Evolutionary conservation across 148 eudicot species (phyloP).

Genomic region (Polygonum maritimum): DNA sequence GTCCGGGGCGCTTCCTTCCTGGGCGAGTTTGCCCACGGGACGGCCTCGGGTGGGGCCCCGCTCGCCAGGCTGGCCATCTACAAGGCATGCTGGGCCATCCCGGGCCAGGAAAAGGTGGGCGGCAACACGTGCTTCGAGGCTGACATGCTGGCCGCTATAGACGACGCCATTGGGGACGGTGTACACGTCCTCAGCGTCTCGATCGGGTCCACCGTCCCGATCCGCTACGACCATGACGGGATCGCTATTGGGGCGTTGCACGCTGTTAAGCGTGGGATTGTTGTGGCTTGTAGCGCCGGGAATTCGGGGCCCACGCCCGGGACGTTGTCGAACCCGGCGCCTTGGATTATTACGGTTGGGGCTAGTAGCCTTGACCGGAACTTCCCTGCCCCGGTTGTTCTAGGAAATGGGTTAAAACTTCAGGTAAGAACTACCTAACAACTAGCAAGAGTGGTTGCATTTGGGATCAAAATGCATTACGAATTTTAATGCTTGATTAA

Average conservation of each 20-base stretch:
- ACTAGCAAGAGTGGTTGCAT: neutral
- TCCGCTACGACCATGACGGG: slow-evolving; percentile 27
- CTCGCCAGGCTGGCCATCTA: slow-evolving; percentile 67
- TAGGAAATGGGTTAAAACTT: slow-evolving; percentile 52
- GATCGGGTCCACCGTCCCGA: slow-evolving; percentile 31
- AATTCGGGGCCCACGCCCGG: slow-evolving; percentile 46
- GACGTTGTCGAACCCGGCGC: slow-evolving; percentile 56
- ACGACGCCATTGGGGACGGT: slow-evolving; percentile 78
- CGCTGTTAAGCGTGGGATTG: slow-evolving; percentile 47
- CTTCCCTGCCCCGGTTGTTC: slow-evolving; percentile 43
- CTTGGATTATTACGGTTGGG: slow-evolving; percentile 83
- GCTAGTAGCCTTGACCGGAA: slow-evolving; percentile 75
- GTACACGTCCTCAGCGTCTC: slow-evolving; percentile 70
- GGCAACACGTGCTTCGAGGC: slow-evolving; percentile 63
- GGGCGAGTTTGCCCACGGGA: slow-evolving; percentile 56
- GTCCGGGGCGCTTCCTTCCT: slow-evolving; percentile 44
- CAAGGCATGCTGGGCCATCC: slow-evolving; percentile 78
- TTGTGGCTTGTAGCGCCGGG: slow-evolving; percentile 72
- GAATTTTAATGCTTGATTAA: neutral
- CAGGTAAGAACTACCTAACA: slow-evolving; percentile 27
- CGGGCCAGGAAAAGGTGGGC: slow-evolving; percentile 32
- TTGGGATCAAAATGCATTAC: too few relatives aligned
- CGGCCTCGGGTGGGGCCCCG: slow-evolving; percentile 93
- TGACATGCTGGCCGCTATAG: slow-evolving; percentile 84
- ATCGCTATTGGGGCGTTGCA: slow-evolving; percentile 76